Evolutionary conservation across 1,284 basidiomycete species (phyloP).

Genomic region (Irpex sp.): DNA sequence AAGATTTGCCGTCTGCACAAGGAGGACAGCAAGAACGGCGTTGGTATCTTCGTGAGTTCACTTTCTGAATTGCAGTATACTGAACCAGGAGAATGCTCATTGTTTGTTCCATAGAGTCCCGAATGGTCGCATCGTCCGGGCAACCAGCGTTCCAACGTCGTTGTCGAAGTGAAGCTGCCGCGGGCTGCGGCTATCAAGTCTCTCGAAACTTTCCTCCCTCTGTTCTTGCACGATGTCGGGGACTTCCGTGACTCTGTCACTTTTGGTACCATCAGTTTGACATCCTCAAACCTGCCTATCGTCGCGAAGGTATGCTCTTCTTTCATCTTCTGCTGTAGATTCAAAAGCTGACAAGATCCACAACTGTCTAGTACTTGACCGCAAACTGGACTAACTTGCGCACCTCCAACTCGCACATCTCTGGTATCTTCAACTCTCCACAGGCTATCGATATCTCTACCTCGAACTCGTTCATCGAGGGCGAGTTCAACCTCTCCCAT

Average conservation of each 20-base stretch:
- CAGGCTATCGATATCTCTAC: slow-evolving; percentile 24
- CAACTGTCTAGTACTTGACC: slow-evolving; percentile 33
- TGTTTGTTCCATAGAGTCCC: slow-evolving; percentile 12
- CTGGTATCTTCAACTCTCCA: slow-evolving; percentile 35
- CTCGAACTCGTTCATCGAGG: slow-evolving; percentile 33
- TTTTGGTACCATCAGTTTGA: slow-evolving; percentile 15
- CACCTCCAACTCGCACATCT: slow-evolving; percentile 32
- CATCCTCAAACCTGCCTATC: slow-evolving; percentile 16
- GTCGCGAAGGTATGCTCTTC: slow-evolving; percentile 12
- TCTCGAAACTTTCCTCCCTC: slow-evolving; percentile 19
- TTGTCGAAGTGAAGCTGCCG: slow-evolving; percentile 17
- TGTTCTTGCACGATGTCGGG: slow-evolving; percentile 18
- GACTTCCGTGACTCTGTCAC: slow-evolving; percentile 12
- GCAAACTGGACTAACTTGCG: slow-evolving; percentile 23
- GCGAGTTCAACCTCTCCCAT: slow-evolving; percentile 33
- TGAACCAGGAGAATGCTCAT: not conserved
- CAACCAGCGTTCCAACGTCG: slow-evolving; percentile 11
- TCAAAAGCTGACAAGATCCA: slow-evolving; percentile 15
- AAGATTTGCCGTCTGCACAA: slow-evolving; percentile 19
- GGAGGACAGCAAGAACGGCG: slow-evolving; percentile 17
- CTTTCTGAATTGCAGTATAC: not conserved
- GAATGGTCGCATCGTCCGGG: slow-evolving; percentile 2
- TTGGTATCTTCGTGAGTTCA: slow-evolving; percentile 27
- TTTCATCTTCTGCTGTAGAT: not conserved
- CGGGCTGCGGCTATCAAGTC: slow-evolving; percentile 11